A percentile compares a stretch with the other conserved stretches of the same genome.
Evolutionary conservation across 768 basidiomycete genomes (phyloP).

Genomic region (Coprinopsis cinerea): DNA sequence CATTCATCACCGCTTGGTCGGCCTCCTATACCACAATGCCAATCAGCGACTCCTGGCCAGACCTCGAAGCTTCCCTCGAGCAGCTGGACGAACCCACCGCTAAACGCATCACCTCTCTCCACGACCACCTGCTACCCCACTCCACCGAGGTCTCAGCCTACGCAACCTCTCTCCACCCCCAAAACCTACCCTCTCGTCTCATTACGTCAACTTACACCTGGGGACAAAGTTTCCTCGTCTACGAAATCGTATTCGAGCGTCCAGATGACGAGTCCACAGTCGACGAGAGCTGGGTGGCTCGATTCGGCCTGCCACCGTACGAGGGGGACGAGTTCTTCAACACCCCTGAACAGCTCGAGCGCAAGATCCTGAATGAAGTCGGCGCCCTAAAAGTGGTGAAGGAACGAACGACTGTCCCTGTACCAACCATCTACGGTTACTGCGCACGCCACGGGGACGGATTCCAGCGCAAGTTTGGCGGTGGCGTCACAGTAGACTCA

Average conservation of each 20-base stretch:
- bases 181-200: conserved; percentile 23
- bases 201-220: conserved; percentile 31
- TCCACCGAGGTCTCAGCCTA: conserved; percentile 26
- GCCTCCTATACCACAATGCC: conserved; percentile 13
- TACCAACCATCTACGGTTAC: conserved; percentile 32
- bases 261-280: background rate
- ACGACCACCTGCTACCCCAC: conserved; percentile 28
- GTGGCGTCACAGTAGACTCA: background rate
- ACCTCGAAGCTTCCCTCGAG: conserved; percentile 28
- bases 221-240: conserved; percentile 37
- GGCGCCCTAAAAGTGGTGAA: conserved; percentile 36
- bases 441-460: conserved; percentile 10
- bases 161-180: conserved; percentile 30
- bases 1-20: background rate
- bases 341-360: conserved; percentile 36
- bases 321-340: conserved; percentile 32
- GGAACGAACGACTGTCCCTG: conserved; percentile 34
- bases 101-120: conserved; percentile 30
- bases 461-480: conserved; percentile 8
- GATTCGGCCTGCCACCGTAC: conserved; percentile 35
- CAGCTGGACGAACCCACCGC: conserved; percentile 30
- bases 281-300: conserved; percentile 33
- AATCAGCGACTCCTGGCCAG: conserved; percentile 36
- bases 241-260: conserved; percentile 28
- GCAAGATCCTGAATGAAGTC: conserved; percentile 39